These are phyloP conservation scores for Paralagenidium karlingii DNA, from an alignment of 352 stramenopile species.

Conservation along the genomic window DNA sequence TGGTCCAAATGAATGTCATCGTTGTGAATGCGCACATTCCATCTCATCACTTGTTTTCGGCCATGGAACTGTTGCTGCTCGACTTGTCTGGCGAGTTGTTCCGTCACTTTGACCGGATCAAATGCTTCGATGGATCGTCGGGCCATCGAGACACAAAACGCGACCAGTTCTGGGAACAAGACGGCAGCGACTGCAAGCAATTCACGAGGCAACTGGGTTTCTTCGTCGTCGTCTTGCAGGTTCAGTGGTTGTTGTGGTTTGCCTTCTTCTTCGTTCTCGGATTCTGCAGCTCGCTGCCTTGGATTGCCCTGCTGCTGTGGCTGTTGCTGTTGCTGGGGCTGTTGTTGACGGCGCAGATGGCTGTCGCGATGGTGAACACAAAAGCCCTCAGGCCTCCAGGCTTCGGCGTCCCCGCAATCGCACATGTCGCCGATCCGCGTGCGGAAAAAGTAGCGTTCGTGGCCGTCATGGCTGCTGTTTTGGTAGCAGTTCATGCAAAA, in stretches of 20 bases:
- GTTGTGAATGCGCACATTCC: constrained; percentile 93
- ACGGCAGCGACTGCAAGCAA: constrained; percentile 39
- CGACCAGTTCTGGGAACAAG: constrained; percentile 60
- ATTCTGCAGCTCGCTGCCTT: too few relatives aligned
- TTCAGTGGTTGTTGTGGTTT: too few relatives aligned
- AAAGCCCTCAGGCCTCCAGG: constrained; percentile 91
- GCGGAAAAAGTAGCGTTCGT: constrained; percentile 85
- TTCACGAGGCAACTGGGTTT: constrained; percentile 18
- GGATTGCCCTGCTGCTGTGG: too few relatives aligned
- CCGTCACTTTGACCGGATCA: too few relatives aligned
- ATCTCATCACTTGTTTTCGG: too few relatives aligned
- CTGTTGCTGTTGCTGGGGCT: too few relatives aligned
- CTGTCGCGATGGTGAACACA: constrained; percentile 87
- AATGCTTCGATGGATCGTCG: constrained; percentile 61
- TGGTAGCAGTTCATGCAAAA: constrained; percentile 95
- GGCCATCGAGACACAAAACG: constrained; percentile 61
- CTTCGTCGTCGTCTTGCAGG: constrained; percentile 10
- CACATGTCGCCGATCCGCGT: constrained; percentile 86
- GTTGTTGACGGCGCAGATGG: too few relatives aligned
- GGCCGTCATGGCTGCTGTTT: constrained; percentile 88
- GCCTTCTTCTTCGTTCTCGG: constrained; percentile 6
- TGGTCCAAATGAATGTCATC: constrained; percentile 98
- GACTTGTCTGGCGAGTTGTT: too few relatives aligned
- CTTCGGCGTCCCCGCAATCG: constrained; percentile 97
- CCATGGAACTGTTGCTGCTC: too few relatives aligned